Percentiles rank a stretch among this genome's conserved stretches.
These are phyloP conservation scores for Carex arenaria DNA, from an alignment of 202 grass and related monocot genomes.

Conservation along the genomic window DNA sequence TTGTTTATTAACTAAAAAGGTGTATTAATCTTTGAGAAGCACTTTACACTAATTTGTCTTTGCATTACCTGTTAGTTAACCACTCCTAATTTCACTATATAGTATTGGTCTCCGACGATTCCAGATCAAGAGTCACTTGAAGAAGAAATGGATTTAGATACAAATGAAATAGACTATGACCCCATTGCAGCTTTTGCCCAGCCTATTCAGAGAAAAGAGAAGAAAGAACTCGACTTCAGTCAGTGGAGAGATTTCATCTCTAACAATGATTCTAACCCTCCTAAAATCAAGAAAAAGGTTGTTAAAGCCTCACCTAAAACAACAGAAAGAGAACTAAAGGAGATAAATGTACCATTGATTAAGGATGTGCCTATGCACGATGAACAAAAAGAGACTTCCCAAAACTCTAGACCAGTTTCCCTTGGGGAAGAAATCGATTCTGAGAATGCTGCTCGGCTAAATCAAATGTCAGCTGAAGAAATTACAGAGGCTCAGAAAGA, in stretches of 20 bases:
- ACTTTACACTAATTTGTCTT: background rate
- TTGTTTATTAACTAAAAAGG: background rate
- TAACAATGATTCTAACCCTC: conserved; percentile 16
- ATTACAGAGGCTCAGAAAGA: conserved; percentile 72
- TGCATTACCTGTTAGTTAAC: conserved; percentile 11
- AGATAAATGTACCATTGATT: conserved; percentile 16
- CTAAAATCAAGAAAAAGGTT: conserved; percentile 2
- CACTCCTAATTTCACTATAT: conserved; percentile 3
- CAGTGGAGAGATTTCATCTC: conserved; percentile 48
- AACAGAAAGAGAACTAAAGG: conserved; percentile 16
- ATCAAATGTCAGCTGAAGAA: conserved; percentile 74
- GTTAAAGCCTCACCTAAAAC: conserved; percentile 9
- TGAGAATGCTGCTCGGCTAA: conserved; percentile 65
- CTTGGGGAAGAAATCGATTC: conserved; percentile 56
- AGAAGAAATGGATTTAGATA: conserved; percentile 41
- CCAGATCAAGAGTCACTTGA: conserved; percentile 25
- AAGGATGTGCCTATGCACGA: conserved; percentile 4
- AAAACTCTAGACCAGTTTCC: conserved; percentile 18
- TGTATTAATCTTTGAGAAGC: background rate
- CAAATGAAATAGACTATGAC: conserved; percentile 50
- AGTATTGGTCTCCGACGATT: conserved; percentile 52
- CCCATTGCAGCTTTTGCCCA: conserved; percentile 8
- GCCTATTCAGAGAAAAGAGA: conserved; percentile 72
- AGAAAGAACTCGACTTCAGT: conserved; percentile 77
- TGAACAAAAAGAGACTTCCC: conserved; percentile 22